Evolutionary conservation across 129 eudicot genomes (phyloP).

Genomic region (Silybum marianum): DNA sequence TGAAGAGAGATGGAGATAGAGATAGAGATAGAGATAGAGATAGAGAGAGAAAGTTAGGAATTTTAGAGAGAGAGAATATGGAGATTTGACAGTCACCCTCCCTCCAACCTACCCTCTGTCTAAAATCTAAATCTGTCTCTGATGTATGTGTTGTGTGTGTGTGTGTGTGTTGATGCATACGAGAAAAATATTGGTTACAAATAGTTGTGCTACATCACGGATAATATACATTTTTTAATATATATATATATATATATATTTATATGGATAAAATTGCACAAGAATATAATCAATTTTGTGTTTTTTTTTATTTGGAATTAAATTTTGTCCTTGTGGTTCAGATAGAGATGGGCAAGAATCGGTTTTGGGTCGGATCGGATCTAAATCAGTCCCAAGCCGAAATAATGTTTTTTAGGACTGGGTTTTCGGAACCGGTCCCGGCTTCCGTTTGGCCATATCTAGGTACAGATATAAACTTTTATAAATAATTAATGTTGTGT

Average conservation of each 20-base stretch:
- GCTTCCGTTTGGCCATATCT: too few relatives aligned
- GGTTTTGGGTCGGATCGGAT: too few relatives aligned
- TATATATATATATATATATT: too few relatives aligned
- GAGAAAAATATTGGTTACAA: constrained; percentile 13
- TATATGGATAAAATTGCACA: background rate
- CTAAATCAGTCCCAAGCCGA: too few relatives aligned
- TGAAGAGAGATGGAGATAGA: constrained; percentile 26
- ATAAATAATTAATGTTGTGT: too few relatives aligned
- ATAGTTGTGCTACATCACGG: background rate
- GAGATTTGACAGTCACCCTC: constrained; percentile 73
- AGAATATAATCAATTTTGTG: background rate
- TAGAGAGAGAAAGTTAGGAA: constrained; percentile 30
- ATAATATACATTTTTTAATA: background rate
- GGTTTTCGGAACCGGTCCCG: too few relatives aligned
- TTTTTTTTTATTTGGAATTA: background rate
- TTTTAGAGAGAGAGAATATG: constrained; percentile 54
- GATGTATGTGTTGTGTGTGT: constrained; percentile 22
- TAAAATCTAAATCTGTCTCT: constrained; percentile 23
- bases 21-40: background rate
- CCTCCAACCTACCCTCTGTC: constrained; percentile 43
- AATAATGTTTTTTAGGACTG: too few relatives aligned
- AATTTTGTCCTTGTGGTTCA: too few relatives aligned
- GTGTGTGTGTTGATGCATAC: constrained; percentile 17
- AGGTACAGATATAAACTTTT: too few relatives aligned
- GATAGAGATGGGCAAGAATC: too few relatives aligned